Evolutionary conservation across 106 monocot species (phyloP).

Genomic region (Narthecium ossifragum): DNA sequence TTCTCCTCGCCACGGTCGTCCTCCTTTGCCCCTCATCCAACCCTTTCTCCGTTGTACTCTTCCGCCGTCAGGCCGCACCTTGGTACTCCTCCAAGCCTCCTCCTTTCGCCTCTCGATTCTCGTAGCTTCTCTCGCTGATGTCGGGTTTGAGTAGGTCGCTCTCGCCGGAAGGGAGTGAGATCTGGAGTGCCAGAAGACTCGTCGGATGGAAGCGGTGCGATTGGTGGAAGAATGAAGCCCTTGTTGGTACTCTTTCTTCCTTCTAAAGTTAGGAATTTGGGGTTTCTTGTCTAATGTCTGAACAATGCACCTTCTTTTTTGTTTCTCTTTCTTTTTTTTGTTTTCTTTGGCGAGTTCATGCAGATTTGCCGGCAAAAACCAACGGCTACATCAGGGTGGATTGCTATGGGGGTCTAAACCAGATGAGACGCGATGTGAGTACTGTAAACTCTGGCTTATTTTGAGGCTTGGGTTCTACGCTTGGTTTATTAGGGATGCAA

Average conservation of each 20-base stretch:
- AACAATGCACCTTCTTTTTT: not conserved
- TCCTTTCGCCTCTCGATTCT: not conserved
- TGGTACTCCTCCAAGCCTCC: not conserved
- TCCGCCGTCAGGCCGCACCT: conserved; percentile 1
- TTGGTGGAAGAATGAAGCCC: conserved; percentile 51
- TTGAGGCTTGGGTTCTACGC: too few species aligned
- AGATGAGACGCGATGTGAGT: conserved; percentile 93
- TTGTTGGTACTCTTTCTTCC: too few species aligned
- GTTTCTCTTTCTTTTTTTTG: not conserved
- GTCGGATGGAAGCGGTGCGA: conserved; percentile 67
- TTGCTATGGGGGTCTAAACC: conserved; percentile 94
- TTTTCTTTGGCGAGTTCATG: conserved; percentile 17
- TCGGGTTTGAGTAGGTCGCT: not conserved
- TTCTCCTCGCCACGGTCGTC: not conserved
- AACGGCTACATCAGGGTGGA: conserved; percentile 87
- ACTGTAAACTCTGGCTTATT: too few species aligned
- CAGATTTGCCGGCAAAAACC: conserved; percentile 55
- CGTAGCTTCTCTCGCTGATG: not conserved
- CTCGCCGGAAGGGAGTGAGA: conserved; percentile 7
- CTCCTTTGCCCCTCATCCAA: conserved; percentile 1
- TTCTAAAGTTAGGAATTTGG: conserved; percentile 4
- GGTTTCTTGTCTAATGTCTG: not conserved
- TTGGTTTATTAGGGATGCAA: too few species aligned
- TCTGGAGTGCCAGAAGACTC: conserved; percentile 44
- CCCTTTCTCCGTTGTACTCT: not conserved